These are phyloP conservation scores for Salix viminalis DNA, from an alignment of 345 rosid species.

Conservation along the genomic window DNA sequence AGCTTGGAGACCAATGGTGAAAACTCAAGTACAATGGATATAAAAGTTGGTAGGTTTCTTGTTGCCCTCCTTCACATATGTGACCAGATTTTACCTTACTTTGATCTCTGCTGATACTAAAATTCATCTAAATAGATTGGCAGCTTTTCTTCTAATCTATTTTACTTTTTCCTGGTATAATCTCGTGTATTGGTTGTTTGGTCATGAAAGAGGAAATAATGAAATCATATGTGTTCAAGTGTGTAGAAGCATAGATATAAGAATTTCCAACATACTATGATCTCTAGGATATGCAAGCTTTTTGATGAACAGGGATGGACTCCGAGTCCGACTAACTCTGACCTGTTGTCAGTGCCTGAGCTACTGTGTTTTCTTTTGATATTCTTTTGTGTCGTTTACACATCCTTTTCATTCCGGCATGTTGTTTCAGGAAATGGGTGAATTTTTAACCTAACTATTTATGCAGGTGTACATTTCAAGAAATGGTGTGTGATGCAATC, in stretches of 20 bases:
- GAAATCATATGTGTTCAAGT: too few relatives aligned
- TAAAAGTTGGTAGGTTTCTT: conserved; percentile 74
- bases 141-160: neutral
- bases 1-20: conserved; percentile 57
- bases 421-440: neutral
- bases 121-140: neutral
- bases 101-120: neutral
- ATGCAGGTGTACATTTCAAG: conserved; percentile 89
- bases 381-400: too few relatives aligned
- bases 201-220: too few relatives aligned
- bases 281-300: too few relatives aligned
- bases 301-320: too few relatives aligned
- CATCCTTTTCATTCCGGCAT: too few relatives aligned
- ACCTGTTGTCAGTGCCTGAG: too few relatives aligned
- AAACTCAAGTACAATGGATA: conserved; percentile 49
- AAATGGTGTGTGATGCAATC: conserved; percentile 99
- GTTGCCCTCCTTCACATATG: neutral
- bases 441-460: neutral
- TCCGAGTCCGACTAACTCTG: too few relatives aligned
- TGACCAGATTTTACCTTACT: too few relatives aligned
- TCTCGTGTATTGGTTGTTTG: neutral
- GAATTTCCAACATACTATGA: too few relatives aligned
- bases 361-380: too few relatives aligned
- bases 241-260: too few relatives aligned
- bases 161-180: neutral